Percentiles rank a stretch among this genome's conserved stretches.
Conservation (phyloP, 75 land plant genomes). For the Cunninghamia lanceolata region DNA sequence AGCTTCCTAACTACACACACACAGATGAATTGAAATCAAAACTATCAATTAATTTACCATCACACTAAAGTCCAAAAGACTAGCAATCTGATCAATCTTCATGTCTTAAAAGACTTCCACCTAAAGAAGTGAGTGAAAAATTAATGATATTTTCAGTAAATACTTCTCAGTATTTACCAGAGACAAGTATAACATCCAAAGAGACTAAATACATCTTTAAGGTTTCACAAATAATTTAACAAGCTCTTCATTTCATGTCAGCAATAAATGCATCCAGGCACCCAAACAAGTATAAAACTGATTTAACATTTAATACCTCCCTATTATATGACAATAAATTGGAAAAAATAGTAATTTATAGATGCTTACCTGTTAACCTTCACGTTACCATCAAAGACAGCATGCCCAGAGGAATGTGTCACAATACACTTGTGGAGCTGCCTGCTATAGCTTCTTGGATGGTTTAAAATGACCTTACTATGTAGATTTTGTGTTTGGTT, state of each 20-base stretch:
- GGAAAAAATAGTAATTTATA: not conserved
- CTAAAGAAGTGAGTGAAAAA: not conserved
- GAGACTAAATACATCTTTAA: not conserved
- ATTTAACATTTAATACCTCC: not conserved
- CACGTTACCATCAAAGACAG: slow-evolving; percentile 93
- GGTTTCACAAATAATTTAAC: not conserved
- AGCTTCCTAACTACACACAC: too few species aligned
- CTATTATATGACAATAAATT: not conserved
- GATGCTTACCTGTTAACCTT: slow-evolving; percentile 81
- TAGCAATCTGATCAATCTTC: not conserved
- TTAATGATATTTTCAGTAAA: not conserved
- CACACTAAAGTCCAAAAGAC: too few species aligned
- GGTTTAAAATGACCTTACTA: slow-evolving; percentile 75
- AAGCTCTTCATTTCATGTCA: not conserved
- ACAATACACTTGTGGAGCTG: slow-evolving; percentile 98
- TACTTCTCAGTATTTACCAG: not conserved
- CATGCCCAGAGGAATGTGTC: slow-evolving; percentile 70
- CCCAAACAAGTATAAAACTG: not conserved
- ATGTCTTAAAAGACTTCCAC: not conserved
- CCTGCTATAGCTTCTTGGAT: slow-evolving; percentile 78
- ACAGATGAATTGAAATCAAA: too few species aligned
- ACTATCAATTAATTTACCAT: too few species aligned
- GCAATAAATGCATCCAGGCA: not conserved
- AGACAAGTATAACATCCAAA: not conserved
- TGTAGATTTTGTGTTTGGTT: slow-evolving; percentile 89